Conservation (phyloP, 192 early-diverging fungal genomes). For the Entophlyctis luteolus region DNA sequence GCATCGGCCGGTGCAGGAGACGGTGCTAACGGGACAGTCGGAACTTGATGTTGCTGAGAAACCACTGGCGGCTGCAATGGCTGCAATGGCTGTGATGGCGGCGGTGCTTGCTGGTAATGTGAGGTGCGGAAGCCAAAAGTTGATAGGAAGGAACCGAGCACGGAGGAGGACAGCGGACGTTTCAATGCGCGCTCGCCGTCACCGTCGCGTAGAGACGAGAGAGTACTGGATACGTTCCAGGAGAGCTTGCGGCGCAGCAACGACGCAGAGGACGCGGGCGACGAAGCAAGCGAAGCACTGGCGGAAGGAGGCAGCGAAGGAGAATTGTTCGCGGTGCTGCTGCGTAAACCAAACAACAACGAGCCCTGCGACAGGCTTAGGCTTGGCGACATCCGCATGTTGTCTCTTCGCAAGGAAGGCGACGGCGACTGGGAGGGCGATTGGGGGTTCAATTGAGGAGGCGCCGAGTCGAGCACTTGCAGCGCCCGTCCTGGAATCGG, state of each 20-base stretch:
- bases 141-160: slow-evolving; percentile 8
- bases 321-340: no score
- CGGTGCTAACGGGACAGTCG: background rate
- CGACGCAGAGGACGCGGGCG: background rate
- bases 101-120: background rate
- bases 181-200: background rate
- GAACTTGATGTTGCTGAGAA: background rate
- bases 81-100: background rate
- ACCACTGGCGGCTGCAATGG: background rate
- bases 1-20: background rate
- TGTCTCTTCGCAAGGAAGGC: no score
- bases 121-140: background rate
- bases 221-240: background rate
- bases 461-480: no score
- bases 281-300: no score
- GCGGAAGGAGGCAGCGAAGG: no score
- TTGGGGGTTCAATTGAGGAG: no score
- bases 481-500: no score
- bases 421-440: no score
- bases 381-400: no score
- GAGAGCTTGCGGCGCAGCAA: slow-evolving; percentile 14
- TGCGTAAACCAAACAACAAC: no score
- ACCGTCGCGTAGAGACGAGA: background rate
- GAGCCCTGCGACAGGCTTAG: no score
- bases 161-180: background rate